Evolutionary conservation across 129 eudicot genomes (phyloP).

Genomic region (Tagetes erecta): DNA sequence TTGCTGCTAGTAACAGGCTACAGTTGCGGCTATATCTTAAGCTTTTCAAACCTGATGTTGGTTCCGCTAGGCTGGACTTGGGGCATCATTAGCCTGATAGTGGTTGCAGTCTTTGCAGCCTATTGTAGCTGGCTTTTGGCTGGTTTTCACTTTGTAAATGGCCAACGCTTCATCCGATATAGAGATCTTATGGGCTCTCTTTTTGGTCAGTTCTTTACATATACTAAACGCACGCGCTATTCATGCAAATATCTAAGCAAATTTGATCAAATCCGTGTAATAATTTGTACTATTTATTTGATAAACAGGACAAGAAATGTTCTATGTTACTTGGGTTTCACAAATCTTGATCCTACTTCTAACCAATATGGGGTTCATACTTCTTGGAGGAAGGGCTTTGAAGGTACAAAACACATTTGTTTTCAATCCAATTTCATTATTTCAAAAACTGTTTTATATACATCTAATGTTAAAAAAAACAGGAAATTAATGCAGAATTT

Average conservation of each 20-base stretch:
- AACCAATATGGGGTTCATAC: conserved; percentile 45
- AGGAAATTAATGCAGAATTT: conserved; percentile 52
- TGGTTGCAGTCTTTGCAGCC: conserved; percentile 40
- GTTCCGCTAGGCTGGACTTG: conserved; percentile 65
- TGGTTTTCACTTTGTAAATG: conserved; percentile 56
- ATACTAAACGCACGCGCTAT: background rate
- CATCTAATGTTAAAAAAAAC: conserved; percentile 20
- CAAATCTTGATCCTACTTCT: conserved; percentile 40
- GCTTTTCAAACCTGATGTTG: conserved; percentile 54
- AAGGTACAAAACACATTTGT: conserved; percentile 23
- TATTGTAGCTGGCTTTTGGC: conserved; percentile 64
- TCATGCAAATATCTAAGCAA: background rate
- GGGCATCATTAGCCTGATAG: conserved; percentile 46
- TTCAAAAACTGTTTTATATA: background rate
- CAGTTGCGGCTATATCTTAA: conserved; percentile 61
- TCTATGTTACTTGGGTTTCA: conserved; percentile 39
- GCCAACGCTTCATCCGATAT: conserved; percentile 59
- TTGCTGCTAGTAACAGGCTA: conserved; percentile 51
- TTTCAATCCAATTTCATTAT: background rate
- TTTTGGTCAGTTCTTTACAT: conserved; percentile 35
- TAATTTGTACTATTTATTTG: background rate
- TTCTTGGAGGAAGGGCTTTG: conserved; percentile 40
- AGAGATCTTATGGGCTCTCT: conserved; percentile 63
- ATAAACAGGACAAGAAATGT: conserved; percentile 36
- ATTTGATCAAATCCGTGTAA: too few relatives aligned